Evolutionary conservation across 495 filamentous ascomycete species (phyloP).

Genomic region (Sphaerosporella brunnea): DNA sequence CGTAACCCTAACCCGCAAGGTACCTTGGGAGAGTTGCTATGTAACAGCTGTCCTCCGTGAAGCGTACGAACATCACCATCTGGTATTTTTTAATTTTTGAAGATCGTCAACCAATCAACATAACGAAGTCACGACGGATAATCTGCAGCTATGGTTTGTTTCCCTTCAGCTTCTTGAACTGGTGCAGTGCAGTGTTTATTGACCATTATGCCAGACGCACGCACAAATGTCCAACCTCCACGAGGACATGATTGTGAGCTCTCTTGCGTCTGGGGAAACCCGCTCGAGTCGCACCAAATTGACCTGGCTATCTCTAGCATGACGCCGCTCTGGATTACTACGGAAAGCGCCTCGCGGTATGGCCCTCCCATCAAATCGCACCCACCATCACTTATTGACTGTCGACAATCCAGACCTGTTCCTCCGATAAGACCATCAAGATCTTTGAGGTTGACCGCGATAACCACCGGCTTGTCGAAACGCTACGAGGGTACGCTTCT

Average conservation of each 20-base stretch:
- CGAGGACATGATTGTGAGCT: conserved; percentile 98
- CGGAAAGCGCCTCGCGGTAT: conserved; percentile 65
- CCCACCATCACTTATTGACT: neutral
- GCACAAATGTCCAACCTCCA: conserved; percentile 82
- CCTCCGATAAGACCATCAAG: conserved; percentile 95
- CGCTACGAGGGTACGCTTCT: conserved; percentile 64
- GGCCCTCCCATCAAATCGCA: conserved; percentile 5
- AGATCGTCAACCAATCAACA: too few relatives aligned
- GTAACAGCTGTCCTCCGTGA: too few relatives aligned
- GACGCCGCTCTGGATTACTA: conserved; percentile 98
- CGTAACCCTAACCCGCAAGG: too few relatives aligned
- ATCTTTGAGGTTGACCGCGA: conserved; percentile 98
- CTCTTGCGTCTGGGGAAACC: too few relatives aligned
- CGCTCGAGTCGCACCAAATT: too few relatives aligned
- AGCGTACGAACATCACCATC: too few relatives aligned
- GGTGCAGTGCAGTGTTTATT: neutral
- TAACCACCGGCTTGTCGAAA: conserved; percentile 75
- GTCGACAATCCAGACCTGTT: conserved; percentile 58
- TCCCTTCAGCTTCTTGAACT: too few relatives aligned
- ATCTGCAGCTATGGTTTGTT: neutral
- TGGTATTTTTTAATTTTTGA: too few relatives aligned
- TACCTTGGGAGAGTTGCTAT: neutral
- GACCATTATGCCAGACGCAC: conserved; percentile 28
- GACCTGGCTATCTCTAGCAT: conserved; percentile 62
- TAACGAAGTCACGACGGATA: neutral